Evolutionary conservation across 441 rosid genomes (phyloP).

Genomic region (Bocquillonia castaneifolia): DNA sequence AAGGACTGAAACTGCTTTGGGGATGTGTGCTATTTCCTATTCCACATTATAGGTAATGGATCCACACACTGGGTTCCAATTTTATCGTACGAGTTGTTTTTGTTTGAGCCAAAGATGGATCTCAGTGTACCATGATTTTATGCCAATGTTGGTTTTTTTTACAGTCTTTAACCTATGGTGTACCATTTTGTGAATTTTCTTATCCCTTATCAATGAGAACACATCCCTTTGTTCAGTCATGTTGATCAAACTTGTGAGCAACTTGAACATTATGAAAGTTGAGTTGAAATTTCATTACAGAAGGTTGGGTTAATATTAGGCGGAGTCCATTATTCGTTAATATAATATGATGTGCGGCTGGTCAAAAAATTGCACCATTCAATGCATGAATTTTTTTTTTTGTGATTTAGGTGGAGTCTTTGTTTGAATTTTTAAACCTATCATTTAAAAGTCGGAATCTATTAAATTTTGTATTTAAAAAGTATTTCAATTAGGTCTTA

Average conservation of each 20-base stretch:
- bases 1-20: constrained; percentile 29
- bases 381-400: no score
- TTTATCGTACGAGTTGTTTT: constrained; percentile 22
- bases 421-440: no score
- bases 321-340: no score
- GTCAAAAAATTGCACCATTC: no score
- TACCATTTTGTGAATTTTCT: constrained; percentile 19
- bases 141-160: constrained; percentile 20
- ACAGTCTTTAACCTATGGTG: constrained; percentile 18
- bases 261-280: neutral
- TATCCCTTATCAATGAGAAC: constrained; percentile 28
- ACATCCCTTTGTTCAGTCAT: constrained; percentile 23
- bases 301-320: no score
- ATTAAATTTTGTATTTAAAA: no score
- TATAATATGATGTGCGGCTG: no score
- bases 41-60: constrained; percentile 28
- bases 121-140: constrained; percentile 12
- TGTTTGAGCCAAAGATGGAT: constrained; percentile 22
- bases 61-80: constrained; percentile 27
- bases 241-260: neutral
- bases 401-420: no score
- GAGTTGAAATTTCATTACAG: no score
- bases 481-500: no score
- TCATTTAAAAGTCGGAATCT: no score
- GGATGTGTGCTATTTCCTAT: constrained; percentile 36